A percentile compares a stretch with the other conserved stretches of the same genome.
Conservation (phyloP, 2,329 filamentous ascomycete species). For the Nigrospora osmanthi region DNA sequence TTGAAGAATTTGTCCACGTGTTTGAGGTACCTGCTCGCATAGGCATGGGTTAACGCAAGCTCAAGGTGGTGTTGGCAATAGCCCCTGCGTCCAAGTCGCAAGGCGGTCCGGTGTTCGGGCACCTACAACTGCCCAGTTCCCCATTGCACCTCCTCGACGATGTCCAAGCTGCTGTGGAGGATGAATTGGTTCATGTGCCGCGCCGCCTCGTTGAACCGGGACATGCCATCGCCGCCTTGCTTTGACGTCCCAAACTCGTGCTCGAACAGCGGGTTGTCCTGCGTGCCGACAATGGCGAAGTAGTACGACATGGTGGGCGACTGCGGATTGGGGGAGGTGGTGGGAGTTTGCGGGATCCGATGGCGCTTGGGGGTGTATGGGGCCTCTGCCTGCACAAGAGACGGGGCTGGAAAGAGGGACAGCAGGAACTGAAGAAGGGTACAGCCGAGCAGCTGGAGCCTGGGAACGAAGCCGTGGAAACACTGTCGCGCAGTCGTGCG, state of each 20-base stretch:
- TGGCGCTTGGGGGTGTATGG: too few species aligned
- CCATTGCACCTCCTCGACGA: constrained; percentile 97
- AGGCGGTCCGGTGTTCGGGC: background rate
- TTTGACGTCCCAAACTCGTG: constrained; percentile 96
- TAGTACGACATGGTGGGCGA: constrained; percentile 81
- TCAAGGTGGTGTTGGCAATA: too few species aligned
- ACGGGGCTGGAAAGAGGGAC: too few species aligned
- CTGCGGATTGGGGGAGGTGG: too few species aligned
- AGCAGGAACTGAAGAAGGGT: too few species aligned
- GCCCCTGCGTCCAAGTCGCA: background rate
- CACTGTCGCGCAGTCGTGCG: too few species aligned
- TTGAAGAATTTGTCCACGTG: constrained; percentile 95
- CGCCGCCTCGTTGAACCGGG: constrained; percentile 81
- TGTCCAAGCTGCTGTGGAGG: constrained; percentile 86
- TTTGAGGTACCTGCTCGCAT: constrained; percentile 64
- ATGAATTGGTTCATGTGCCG: constrained; percentile 97
- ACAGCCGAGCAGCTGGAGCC: too few species aligned
- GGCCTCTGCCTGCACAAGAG: too few species aligned
- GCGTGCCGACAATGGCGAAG: constrained; percentile 92
- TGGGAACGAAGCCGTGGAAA: too few species aligned
- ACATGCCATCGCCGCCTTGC: constrained; percentile 85
- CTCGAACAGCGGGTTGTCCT: constrained; percentile 94
- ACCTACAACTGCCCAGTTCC: constrained; percentile 71
- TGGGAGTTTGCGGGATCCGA: too few species aligned
- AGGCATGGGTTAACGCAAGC: too few species aligned